Conservation (phyloP, 1,139 yeast species). For the Spencermartinsiella ligniputridi region DNA sequence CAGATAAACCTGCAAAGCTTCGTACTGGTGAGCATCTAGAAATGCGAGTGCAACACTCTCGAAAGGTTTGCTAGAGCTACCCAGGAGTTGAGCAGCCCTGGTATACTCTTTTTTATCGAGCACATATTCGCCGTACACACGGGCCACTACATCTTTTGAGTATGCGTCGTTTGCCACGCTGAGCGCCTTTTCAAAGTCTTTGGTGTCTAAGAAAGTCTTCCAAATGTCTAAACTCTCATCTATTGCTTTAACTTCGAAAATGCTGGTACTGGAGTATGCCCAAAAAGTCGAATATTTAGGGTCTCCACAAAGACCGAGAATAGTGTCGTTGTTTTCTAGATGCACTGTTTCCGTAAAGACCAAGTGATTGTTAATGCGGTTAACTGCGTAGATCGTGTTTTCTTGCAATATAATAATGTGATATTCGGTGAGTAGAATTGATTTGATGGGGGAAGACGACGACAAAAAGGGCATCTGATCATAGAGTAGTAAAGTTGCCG, state of each 20-base stretch:
- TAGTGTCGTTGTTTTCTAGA: conserved; percentile 37
- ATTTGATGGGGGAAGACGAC: conserved; percentile 31
- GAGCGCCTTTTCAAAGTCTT: conserved; percentile 67
- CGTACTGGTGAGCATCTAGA: conserved; percentile 41
- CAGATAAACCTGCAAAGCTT: conserved; percentile 56
- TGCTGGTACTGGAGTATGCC: conserved; percentile 48
- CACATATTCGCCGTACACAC: conserved; percentile 60
- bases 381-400: conserved; percentile 40
- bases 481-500: conserved; percentile 39
- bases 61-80: conserved; percentile 61
- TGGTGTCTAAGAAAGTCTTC: conserved; percentile 61
- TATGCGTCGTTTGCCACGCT: conserved; percentile 39
- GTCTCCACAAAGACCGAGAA: conserved; percentile 62
- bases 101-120: conserved; percentile 34
- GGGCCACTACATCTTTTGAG: conserved; percentile 51
- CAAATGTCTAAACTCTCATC: conserved; percentile 74
- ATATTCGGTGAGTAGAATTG: conserved; percentile 47
- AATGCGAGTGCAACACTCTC: conserved; percentile 67
- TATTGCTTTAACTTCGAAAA: conserved; percentile 60
- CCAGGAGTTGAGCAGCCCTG: conserved; percentile 62
- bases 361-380: conserved; percentile 46
- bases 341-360: conserved; percentile 41
- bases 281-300: conserved; percentile 51
- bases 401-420: conserved; percentile 48
- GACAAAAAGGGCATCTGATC: conserved; percentile 37